Percentiles rank a stretch among this genome's conserved stretches.
Evolutionary conservation across 2,329 filamentous ascomycete species (phyloP).

Genomic region (Polychaeton citri): DNA sequence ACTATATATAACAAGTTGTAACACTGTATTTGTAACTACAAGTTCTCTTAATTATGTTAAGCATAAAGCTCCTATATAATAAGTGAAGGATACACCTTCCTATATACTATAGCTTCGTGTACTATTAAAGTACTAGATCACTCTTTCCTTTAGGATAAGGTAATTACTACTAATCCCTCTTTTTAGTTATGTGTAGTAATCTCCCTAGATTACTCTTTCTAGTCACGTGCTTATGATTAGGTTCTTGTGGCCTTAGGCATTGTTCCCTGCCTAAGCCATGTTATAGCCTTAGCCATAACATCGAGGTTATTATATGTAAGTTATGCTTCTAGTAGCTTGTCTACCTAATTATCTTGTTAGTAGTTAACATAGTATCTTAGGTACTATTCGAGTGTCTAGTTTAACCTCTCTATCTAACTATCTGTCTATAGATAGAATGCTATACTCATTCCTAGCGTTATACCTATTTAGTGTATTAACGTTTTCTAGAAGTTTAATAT

Average conservation of each 20-base stretch:
- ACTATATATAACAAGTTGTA: background rate
- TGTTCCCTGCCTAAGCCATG: too few species aligned
- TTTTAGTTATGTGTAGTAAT: background rate
- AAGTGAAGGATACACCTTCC: background rate
- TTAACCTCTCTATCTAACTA: background rate
- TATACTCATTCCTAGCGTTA: background rate
- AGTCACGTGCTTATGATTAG: background rate
- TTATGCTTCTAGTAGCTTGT: background rate
- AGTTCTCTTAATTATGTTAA: background rate
- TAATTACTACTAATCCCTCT: background rate
- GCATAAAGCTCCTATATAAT: conserved; percentile 7
- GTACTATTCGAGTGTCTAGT: background rate
- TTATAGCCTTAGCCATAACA: too few species aligned
- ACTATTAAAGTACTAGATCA: background rate
- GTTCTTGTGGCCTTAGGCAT: background rate
- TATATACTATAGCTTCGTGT: background rate
- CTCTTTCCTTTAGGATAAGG: background rate
- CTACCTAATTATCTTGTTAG: background rate
- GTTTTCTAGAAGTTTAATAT: background rate
- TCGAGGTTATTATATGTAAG: background rate
- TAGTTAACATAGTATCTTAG: background rate
- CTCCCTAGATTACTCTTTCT: background rate
- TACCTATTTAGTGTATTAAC: background rate
- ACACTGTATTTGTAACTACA: background rate
- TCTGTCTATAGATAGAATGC: background rate